Base-by-base conservation (phyloP, 2,329 filamentous ascomycete species). In the Aspergillaceae sp. region DNA sequence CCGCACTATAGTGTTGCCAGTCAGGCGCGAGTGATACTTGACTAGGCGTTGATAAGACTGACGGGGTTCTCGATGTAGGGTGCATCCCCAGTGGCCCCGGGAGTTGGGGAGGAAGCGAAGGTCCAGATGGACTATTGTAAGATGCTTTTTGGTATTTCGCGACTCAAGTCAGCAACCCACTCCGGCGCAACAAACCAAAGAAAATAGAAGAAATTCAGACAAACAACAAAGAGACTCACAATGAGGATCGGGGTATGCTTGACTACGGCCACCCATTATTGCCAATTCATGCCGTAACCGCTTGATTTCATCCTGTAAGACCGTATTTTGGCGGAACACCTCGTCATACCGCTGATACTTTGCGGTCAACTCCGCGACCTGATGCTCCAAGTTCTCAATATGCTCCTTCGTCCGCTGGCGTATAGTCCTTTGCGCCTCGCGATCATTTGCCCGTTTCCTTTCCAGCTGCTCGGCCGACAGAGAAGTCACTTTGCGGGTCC, bases 391-490 rank as follows among this genome's bases (percentile, higher is more conserved):
- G 29, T 65, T 67, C 51, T 80, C 76, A 49, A 79, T 79, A 58
- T 78, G 76, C 52, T 78, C 75, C 52, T 77, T 79, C 37, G 76
- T 80, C 49, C 77, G 65, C 56, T 78, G 75, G 29, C 77, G 74
- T 52, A 79, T 80, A 42, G 76, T 77, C 52, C 77, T 70, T 57
- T 80, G 77, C 45, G 77, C 77, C 61, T 80, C 77, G 50, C 77
- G 70, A 59, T 80, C 77, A 59, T 80, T 80, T 50, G 77, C 77
- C 48, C 77, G 69, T 60, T 80, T 80, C 43, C 77, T 67, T 55
- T 80, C 77, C 42, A 80, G 65, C 56, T 80, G 77, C 48, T 77
- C 76, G 30, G 74, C 71, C 10, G 76, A 78, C 45, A 80, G 65
- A 7, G 75, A 76, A 34, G 74, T 74, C 37, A 80, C 77, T 58